Percentiles rank a stretch among this genome's conserved stretches.
phyloP scores from a whole-genome alignment of 1,139 yeast genomes.

The Debaryomyces nepalensis region DNA sequence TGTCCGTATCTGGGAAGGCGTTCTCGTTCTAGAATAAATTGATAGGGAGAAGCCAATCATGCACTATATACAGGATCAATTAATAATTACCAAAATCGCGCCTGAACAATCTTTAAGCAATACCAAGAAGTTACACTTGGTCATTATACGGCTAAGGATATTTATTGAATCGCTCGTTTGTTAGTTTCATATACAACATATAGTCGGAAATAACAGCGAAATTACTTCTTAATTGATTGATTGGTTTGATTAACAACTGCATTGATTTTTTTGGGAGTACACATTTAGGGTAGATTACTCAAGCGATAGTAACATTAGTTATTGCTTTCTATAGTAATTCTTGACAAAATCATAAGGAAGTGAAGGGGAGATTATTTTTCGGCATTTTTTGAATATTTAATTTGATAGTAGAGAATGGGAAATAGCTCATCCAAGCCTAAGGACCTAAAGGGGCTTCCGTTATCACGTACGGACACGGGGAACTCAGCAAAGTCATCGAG shows the following conservation, averaged over 20 bases:
- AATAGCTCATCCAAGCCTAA: constrained; percentile 46
- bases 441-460: constrained; percentile 41
- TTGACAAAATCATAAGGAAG: neutral
- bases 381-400: neutral
- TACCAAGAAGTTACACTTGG: constrained; percentile 10
- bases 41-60: neutral
- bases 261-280: constrained; percentile 4
- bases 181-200: constrained; percentile 2
- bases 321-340: constrained; percentile 1
- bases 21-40: constrained; percentile 6
- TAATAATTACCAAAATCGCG: constrained; percentile 10
- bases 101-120: constrained; percentile 10
- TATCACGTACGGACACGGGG: constrained; percentile 58
- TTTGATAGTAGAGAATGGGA: constrained; percentile 37
- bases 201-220: neutral
- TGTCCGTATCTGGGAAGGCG: constrained; percentile 2
- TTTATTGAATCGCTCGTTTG: constrained; percentile 3
- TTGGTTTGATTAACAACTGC: constrained; percentile 2
- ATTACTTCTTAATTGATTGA: constrained; percentile 9
- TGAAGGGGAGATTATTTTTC: neutral
- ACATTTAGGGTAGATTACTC: constrained; percentile 6
- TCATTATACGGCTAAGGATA: constrained; percentile 5
- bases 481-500: constrained; percentile 55
- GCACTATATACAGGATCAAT: constrained; percentile 7
- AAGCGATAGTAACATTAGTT: neutral